Conservation (phyloP, 257 asterid genomes). For the Lantana camara region DNA sequence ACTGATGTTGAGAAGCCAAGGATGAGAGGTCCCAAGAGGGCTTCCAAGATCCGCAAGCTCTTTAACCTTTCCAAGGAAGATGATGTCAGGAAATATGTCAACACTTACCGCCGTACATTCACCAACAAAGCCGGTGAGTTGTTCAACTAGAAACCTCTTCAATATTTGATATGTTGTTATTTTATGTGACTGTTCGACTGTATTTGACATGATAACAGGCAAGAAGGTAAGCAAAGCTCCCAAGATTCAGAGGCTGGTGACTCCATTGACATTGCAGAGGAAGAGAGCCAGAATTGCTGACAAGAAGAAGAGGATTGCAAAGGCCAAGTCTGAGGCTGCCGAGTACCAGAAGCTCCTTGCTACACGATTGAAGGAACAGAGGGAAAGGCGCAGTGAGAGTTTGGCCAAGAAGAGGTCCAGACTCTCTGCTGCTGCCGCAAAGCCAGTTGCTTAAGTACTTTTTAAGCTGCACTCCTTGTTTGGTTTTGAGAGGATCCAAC, state of each 20-base stretch:
- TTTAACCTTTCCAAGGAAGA: constrained; percentile 76
- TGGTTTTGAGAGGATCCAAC: no score
- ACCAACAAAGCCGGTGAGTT: constrained; percentile 59
- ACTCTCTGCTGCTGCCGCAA: constrained; percentile 62
- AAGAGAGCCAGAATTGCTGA: constrained; percentile 76
- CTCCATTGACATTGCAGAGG: constrained; percentile 82
- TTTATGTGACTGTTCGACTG: no score
- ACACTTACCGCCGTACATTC: constrained; percentile 73
- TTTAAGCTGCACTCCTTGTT: not conserved
- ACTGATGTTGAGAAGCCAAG: constrained; percentile 80
- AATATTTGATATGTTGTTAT: no score
- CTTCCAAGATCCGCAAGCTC: constrained; percentile 79
- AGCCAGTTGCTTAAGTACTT: constrained; percentile 40
- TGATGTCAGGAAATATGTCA: constrained; percentile 77
- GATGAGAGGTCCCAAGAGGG: constrained; percentile 91
- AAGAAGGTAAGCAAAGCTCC: constrained; percentile 79
- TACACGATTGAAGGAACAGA: constrained; percentile 71
- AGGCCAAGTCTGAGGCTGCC: constrained; percentile 75
- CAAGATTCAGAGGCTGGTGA: constrained; percentile 81
- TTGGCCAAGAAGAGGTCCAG: constrained; percentile 79
- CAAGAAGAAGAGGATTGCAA: constrained; percentile 74
- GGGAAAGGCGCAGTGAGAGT: constrained; percentile 76
- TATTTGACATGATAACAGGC: no score
- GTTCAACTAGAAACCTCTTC: no score
- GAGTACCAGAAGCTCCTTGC: constrained; percentile 85